Evolutionary conservation across 768 basidiomycete species (phyloP).

Genomic region (Agrocybe chaxingu): DNA sequence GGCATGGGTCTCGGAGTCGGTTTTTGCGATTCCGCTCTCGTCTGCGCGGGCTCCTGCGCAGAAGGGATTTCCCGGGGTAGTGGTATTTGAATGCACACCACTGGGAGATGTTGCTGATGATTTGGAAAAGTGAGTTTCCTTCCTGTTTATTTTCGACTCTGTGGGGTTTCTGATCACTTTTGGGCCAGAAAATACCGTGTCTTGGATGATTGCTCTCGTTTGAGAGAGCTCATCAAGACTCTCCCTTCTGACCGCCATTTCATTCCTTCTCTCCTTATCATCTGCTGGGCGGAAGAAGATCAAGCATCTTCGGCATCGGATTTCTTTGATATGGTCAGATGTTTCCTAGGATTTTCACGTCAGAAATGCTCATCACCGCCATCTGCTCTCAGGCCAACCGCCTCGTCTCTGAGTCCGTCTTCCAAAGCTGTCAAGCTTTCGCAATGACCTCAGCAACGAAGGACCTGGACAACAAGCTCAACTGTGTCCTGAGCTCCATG

Average conservation of each 20-base stretch:
- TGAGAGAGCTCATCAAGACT: slow-evolving; percentile 58
- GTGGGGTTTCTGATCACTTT: background rate
- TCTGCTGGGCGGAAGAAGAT: slow-evolving; percentile 56
- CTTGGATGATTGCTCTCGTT: slow-evolving; percentile 68
- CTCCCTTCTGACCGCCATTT: slow-evolving; percentile 58
- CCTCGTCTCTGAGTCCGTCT: slow-evolving; percentile 38
- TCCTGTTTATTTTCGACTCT: background rate
- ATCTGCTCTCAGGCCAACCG: slow-evolving; percentile 40
- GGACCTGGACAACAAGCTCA: slow-evolving; percentile 59
- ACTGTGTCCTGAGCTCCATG: slow-evolving; percentile 34
- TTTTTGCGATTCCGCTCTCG: slow-evolving; percentile 59
- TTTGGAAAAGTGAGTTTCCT: slow-evolving; percentile 53
- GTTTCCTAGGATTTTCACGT: background rate
- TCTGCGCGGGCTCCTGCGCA: slow-evolving; percentile 15
- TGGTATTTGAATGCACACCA: slow-evolving; percentile 77
- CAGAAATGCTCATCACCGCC: background rate
- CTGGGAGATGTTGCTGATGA: slow-evolving; percentile 60
- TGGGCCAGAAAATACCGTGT: slow-evolving; percentile 59
- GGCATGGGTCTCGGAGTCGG: slow-evolving; percentile 51
- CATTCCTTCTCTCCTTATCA: slow-evolving; percentile 55
- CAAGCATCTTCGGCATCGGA: slow-evolving; percentile 39
- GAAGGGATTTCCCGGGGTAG: slow-evolving; percentile 54
- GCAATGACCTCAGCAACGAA: slow-evolving; percentile 46
- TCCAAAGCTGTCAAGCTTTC: slow-evolving; percentile 42
- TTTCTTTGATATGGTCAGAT: slow-evolving; percentile 56